Evolutionary conservation across 2,329 filamentous ascomycete genomes (phyloP).

Genomic region (Echinosphaeria canescens): DNA sequence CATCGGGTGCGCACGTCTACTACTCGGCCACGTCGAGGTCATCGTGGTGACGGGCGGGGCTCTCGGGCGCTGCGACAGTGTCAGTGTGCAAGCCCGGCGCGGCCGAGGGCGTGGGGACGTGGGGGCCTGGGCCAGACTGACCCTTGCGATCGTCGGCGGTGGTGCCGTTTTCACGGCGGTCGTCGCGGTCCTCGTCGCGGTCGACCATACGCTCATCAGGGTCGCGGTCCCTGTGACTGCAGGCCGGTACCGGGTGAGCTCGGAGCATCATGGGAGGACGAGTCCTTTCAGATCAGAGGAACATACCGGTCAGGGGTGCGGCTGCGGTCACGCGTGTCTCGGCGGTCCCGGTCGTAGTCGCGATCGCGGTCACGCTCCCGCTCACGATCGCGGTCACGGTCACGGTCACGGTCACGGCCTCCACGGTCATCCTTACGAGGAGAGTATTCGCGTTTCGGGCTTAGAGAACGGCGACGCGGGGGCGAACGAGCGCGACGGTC

Average conservation of each 20-base stretch:
- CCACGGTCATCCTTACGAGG: slow-evolving; percentile 77
- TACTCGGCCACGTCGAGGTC: slow-evolving; percentile 88
- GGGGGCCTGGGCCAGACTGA: slow-evolving; percentile 16
- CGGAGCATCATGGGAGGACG: too few species aligned
- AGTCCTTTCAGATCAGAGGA: too few species aligned
- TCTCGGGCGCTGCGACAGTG: slow-evolving; percentile 35
- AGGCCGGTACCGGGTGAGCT: too few species aligned
- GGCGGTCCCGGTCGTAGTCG: slow-evolving; percentile 48
- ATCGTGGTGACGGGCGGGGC: slow-evolving; percentile 69
- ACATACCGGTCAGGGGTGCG: slow-evolving; percentile 44
- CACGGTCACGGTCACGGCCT: slow-evolving; percentile 59
- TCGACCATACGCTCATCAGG: slow-evolving; percentile 33
- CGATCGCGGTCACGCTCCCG: slow-evolving; percentile 55
- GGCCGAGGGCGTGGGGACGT: slow-evolving; percentile 4
- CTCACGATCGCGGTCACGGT: slow-evolving; percentile 40
- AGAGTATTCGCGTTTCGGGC: slow-evolving; percentile 62
- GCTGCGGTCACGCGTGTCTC: slow-evolving; percentile 53
- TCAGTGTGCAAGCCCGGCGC: slow-evolving; percentile 11
- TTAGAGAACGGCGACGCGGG: slow-evolving; percentile 48
- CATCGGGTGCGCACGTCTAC: too few species aligned
- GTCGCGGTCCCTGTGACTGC: slow-evolving; percentile 17
- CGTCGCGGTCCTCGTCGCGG: slow-evolving; percentile 48
- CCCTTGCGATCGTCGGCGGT: slow-evolving; percentile 87
- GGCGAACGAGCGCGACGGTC: slow-evolving; percentile 31
- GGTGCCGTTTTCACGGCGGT: slow-evolving; percentile 53